Base-by-base conservation (phyloP, 176 grass and related monocot genomes). In the Rhynchospora breviuscula region DNA sequence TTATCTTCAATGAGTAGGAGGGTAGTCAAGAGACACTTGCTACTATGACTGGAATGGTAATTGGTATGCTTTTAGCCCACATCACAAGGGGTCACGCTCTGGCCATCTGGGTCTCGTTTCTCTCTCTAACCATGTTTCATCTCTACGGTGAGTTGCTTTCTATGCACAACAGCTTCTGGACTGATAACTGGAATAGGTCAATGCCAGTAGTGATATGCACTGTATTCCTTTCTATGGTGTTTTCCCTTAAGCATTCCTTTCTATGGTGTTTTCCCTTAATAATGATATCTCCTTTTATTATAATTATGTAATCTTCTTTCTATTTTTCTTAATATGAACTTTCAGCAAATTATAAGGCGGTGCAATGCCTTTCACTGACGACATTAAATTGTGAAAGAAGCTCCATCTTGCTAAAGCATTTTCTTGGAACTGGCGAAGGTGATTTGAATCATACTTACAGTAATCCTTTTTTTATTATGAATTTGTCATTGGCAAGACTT, bases 21-120 rank as follows among this genome's bases (percentile, higher is more conserved):
- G 89, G 95, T 68, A 98, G 95, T 85, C 95, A 98, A 85, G 95
- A 98, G 83, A 98, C 95, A 80, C 85, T 98, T 63, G 95, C 91
- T 67, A 98, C 95, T 60, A 95, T 98, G 95, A 82, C 81, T 61
- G 95, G 95, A 33, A 98, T 95, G 95, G 88, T 88, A 66, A 35
- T 98, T 49, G 95, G 95, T 48, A 98, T 98, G 95, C 67, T 95
- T 45, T 59, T 98, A 78, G 89, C 95, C 81, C 90, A 95, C 84
- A 74, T 93, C 76, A 98, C 92, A 15, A 91, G 90, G 79, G 92
- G 87, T 8, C 87, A 90, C 88, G 86, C 89, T 88, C 79, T 93
- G 79, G 89, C 63, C 67, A 85, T 98, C 58, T 95, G 95, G 95
- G 46, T 87, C 79, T 95, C 84, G 8, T 98, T 98, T 80, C 89